Conservation (phyloP, 2,329 filamentous ascomycete genomes). For the Neonectria punicea region DNA sequence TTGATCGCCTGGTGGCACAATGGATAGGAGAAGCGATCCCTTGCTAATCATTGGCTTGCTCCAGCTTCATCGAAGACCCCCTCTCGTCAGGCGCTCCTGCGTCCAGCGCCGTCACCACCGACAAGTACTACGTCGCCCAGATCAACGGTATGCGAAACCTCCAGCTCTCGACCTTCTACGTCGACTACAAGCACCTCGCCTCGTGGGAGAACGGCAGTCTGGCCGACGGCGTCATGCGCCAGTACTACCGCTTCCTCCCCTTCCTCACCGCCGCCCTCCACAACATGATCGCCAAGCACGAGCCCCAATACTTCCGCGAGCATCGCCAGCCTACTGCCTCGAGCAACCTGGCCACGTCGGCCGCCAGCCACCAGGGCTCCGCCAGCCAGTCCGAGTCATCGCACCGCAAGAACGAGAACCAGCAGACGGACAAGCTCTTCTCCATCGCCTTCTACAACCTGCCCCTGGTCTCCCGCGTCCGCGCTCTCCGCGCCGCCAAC, state of each 20-base stretch:
- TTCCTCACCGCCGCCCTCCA: slow-evolving; percentile 90
- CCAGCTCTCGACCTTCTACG: slow-evolving; percentile 84
- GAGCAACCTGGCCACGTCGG: slow-evolving; percentile 76
- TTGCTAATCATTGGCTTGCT: slow-evolving; percentile 12
- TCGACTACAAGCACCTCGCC: slow-evolving; percentile 87
- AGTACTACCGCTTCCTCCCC: slow-evolving; percentile 95
- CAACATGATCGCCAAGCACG: slow-evolving; percentile 93
- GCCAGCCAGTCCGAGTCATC: slow-evolving; percentile 73
- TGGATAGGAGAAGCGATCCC: neutral
- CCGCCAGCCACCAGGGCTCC: slow-evolving; percentile 69
- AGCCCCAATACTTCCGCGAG: slow-evolving; percentile 92
- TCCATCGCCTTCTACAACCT: slow-evolving; percentile 93
- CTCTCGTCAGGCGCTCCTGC: slow-evolving; percentile 69
- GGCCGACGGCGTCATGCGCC: slow-evolving; percentile 84
- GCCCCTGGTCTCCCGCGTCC: slow-evolving; percentile 85
- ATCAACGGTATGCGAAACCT: slow-evolving; percentile 81
- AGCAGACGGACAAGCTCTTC: slow-evolving; percentile 97
- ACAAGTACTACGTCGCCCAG: slow-evolving; percentile 87
- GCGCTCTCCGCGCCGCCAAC: slow-evolving; percentile 85
- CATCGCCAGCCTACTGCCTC: slow-evolving; percentile 87
- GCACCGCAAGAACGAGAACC: slow-evolving; percentile 86
- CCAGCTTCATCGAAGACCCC: slow-evolving; percentile 75
- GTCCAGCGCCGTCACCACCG: slow-evolving; percentile 77
- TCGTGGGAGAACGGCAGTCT: slow-evolving; percentile 82
- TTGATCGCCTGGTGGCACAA: neutral